Evolutionary conservation across 2,329 filamentous ascomycete genomes (phyloP).

Genomic region (Myriosclerotinia duriaeana): DNA sequence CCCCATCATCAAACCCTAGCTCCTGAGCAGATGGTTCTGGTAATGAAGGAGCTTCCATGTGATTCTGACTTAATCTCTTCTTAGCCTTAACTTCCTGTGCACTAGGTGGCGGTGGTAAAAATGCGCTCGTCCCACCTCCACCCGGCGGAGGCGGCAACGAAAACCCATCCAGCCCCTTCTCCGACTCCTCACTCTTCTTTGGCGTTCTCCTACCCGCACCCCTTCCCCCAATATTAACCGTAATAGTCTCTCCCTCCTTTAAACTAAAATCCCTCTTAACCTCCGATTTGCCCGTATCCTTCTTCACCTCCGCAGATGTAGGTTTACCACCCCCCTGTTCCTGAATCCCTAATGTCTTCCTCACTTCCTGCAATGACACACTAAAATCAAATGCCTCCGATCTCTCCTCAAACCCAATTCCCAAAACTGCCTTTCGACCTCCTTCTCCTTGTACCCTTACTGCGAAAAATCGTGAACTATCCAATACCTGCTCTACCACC

Average conservation of each 20-base stretch:
- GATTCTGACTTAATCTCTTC: slow-evolving; percentile 52
- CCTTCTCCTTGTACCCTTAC: slow-evolving; percentile 73
- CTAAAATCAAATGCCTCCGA: slow-evolving; percentile 84
- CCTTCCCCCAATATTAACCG: slow-evolving; percentile 68
- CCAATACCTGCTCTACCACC: slow-evolving; percentile 73
- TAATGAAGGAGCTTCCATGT: slow-evolving; percentile 43
- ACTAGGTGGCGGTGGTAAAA: slow-evolving; percentile 67
- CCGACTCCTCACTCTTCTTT: slow-evolving; percentile 34
- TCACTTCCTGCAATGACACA: slow-evolving; percentile 75
- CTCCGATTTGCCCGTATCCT: slow-evolving; percentile 42
- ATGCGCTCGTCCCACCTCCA: slow-evolving; percentile 41
- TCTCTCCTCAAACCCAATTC: slow-evolving; percentile 84
- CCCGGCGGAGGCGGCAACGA: slow-evolving; percentile 67
- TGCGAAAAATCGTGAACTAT: slow-evolving; percentile 83
- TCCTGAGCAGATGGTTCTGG: slow-evolving; percentile 51
- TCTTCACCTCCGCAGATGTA: slow-evolving; percentile 31
- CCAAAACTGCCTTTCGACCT: slow-evolving; percentile 74
- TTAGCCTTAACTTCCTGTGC: slow-evolving; percentile 61
- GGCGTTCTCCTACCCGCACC: slow-evolving; percentile 35
- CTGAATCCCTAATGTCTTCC: slow-evolving; percentile 66
- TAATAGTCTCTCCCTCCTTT: slow-evolving; percentile 88
- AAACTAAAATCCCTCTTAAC: slow-evolving; percentile 76
- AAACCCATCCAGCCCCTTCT: slow-evolving; percentile 48
- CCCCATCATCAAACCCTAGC: slow-evolving; percentile 81
- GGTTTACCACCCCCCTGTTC: slow-evolving; percentile 42